Percentiles rank a stretch among this genome's conserved stretches.
phyloP scores from a whole-genome alignment of 2,329 filamentous ascomycete genomes.

The Aspergillus aculeatinus region DNA sequence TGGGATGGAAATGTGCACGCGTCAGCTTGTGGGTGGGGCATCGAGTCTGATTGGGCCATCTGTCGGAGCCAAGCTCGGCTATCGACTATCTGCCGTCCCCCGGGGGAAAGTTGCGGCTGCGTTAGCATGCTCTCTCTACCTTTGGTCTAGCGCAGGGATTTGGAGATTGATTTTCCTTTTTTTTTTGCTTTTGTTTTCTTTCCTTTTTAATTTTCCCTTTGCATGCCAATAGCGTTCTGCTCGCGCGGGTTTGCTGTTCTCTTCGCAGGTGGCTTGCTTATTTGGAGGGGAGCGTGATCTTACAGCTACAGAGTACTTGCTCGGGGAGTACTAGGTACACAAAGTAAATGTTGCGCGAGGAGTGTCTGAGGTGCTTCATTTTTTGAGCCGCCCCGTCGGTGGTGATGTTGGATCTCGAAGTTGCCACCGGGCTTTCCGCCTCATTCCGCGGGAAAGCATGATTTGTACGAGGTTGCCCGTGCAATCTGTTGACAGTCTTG shows the following conservation, averaged over 20 bases:
- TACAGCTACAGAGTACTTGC: no score
- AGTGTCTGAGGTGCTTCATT: background rate
- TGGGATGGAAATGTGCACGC: constrained; percentile 31
- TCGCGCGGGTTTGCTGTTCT: no score
- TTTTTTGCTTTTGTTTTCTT: background rate
- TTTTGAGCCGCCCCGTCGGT: background rate
- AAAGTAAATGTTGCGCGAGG: background rate
- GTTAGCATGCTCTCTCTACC: background rate
- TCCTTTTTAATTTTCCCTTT: background rate
- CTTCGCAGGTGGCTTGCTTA: no score
- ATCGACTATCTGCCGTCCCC: constrained; percentile 41
- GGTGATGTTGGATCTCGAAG: background rate
- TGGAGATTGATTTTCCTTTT: constrained; percentile 5
- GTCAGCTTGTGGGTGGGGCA: constrained; percentile 31
- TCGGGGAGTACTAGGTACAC: no score
- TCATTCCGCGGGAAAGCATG: background rate
- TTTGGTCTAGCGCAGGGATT: constrained; percentile 6
- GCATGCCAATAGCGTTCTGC: no score
- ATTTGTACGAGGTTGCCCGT: background rate
- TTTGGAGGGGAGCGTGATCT: no score
- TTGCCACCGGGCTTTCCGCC: background rate
- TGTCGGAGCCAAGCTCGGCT: constrained; percentile 36
- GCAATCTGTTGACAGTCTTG: background rate
- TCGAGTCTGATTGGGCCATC: constrained; percentile 29
- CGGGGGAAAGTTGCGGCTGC: constrained; percentile 14